Evolutionary conservation across 768 basidiomycete genomes (phyloP), one percentile per base, ranked within the genome.

Genomic region (Tephrocybe sp.): DNA sequence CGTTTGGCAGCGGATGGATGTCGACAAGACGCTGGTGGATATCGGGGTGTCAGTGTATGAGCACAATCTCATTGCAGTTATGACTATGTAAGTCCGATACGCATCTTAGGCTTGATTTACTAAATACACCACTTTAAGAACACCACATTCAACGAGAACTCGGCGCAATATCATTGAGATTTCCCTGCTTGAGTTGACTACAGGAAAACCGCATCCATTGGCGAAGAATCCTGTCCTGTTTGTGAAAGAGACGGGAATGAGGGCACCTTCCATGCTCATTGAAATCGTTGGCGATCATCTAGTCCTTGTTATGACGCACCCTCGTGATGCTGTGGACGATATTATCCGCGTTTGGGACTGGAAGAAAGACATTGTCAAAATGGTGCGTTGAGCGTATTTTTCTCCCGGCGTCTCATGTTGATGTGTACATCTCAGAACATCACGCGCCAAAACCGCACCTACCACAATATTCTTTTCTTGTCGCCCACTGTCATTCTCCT

Each of bases 21-120:
- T 68, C 13, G 55, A 63, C 5, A 57, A 63, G 5, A 57, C 51
- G 12, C 63, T 75, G 38, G 62, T 78, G 18, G 75, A 76, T 50
- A 69, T 78, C 49, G 74, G 73, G 6, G 54, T 76, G 24, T 65
- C 69, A 25, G 56, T 75, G 4, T 64, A 69, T 25, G 74, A 76
- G 49, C 74, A 76, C 40, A 70, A 78, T 56, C 57, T 78, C 22
- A 62, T 76, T 16, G 74, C 65, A 5, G 49, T 75, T 35, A 54
- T 78, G 35, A 73, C 72, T 9, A 65, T 62, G 74, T 72, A 51
- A 22, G 71, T 66, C 15, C n/a, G 12, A 9, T n/a, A 8, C 8
- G 16, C 22, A 0, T 22, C 31, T 8, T 16, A 5, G n/a, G 22
- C 15, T 31, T 45, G 2, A 6, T 18, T 30, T 37, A 18, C 26